Evolutionary conservation across 306 rosid genomes (phyloP), one percentile per base, ranked within the genome.

Genomic region (Vigna mungo): DNA sequence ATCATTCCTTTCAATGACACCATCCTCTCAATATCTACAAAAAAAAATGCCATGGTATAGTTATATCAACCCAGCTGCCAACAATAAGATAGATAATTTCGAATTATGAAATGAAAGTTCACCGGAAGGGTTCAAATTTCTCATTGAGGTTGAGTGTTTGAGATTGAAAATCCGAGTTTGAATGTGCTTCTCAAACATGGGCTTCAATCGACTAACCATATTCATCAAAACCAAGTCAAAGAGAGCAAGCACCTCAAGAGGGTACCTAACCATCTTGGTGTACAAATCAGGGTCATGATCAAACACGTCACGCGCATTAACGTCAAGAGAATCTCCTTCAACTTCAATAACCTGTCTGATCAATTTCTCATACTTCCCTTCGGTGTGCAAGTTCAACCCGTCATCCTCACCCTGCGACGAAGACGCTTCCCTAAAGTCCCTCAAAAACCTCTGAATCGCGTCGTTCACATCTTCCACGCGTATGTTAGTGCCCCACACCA

Each of bases 101-200:
- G 5, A 65, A 20, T 39, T 48, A 58, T 17, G 23, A 0, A 34
- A 12, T 32, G 6, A 47, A 74, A 82, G 56, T 91, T 87, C 55
- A 95, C 99, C 99, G 78, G 92, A 89, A 1, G 99, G 99, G 74
- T 95, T 92, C 80, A 95, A 90, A 78, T 92, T 95, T 76, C 99
- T 87, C 97, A 95, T 88, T 2, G 97, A 87, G 3, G 91, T 92
- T 13, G 97, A 95, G 48, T 71, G 75, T 79, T 55, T 92, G 74
- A 95, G 97, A 85, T 87, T 92, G 68, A 86, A 92, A 70, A 95
- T 95, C 49, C 99, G 87, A 64, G 99, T 90, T 54, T 95, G 99
- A 65, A 95, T 88, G 80, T 92, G 97, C 86, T 90, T 95, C 80
- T 92, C 97, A 27, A 88, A 95, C 82, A 89, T 79, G 25, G 97